Evolutionary conservation across 1,139 yeast genomes (phyloP), one percentile per base, ranked within the genome.

Genomic region (Candida pseudoviswanathii): DNA sequence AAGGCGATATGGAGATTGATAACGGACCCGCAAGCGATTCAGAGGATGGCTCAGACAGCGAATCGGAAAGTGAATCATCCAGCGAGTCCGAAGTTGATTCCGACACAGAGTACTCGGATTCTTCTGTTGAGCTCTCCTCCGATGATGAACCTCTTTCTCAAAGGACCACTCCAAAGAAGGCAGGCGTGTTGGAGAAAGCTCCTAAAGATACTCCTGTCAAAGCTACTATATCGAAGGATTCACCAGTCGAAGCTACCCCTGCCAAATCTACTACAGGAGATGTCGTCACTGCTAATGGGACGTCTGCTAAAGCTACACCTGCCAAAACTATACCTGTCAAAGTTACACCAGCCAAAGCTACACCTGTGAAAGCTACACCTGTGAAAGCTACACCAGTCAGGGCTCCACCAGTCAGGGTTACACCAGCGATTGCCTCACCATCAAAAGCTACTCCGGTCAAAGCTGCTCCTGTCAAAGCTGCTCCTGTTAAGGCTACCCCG

Each of bases 11-110:
- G 30, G 30, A 27, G 6, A 8, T 27, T 27, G 30, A 27, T 27
- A 27, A 27, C 9, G 11, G 41, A 41, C 10, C 41, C 2, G 44
- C 26, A 3, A 39, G 32, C 21, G 32, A 1, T 16, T 21, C 37
- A 10, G 42, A 37, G 29, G 10, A 10, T 24, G 44, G 10, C 10
- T 31, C 30, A 1, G 30, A 32, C 1, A 22, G 25, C 29, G 27
- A 21, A 21, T 44, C 42, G 3, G 34, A 11, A 16, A 30, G 43
- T 38, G 46, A 39, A 22, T 39, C 47, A 5, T 32, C 30, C 37
- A 31, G 24, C 11, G 47, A 38, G 16, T 31, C 36, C 25, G 47
- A 38, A 16, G 26, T 16, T 44, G 36, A 43, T 10, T 34, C 41
- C 9, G 48, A 40, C 24, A 38, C 33, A 7, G 38, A 36, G 5